phyloP scores from a whole-genome alignment of 75 land plant genomes.

The Pseudotsuga menziesii region DNA sequence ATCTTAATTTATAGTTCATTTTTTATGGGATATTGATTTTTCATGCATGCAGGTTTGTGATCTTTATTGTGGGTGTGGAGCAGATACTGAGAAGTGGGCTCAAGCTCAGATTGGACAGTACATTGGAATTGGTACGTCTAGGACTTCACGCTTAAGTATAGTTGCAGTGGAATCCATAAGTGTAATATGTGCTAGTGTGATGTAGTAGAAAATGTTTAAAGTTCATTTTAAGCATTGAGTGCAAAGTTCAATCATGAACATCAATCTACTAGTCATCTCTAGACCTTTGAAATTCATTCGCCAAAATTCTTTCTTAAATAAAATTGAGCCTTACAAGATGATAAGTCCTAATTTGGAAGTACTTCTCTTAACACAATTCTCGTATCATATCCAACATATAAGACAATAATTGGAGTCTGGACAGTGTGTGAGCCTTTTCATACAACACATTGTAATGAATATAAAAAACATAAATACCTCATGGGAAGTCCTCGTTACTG shows the following conservation, averaged over 20 bases:
- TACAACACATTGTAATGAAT: too few species aligned
- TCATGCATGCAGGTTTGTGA: slow-evolving; percentile 40
- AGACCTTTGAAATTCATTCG: too few species aligned
- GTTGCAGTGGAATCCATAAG: neutral
- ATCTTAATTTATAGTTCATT: too few species aligned
- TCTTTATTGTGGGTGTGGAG: slow-evolving; percentile 46
- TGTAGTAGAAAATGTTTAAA: neutral
- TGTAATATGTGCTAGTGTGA: neutral
- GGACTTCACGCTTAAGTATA: neutral
- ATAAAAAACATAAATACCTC: too few species aligned
- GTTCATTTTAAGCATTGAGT: neutral
- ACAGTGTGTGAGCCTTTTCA: too few species aligned
- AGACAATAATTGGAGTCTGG: too few species aligned
- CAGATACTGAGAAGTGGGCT: slow-evolving; percentile 43
- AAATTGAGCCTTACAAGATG: too few species aligned
- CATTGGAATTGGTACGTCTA: slow-evolving; percentile 38
- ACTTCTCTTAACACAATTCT: too few species aligned
- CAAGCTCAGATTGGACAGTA: slow-evolving; percentile 43
- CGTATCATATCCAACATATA: too few species aligned
- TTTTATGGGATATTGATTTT: neutral
- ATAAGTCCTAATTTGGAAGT: too few species aligned
- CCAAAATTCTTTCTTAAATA: too few species aligned
- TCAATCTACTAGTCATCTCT: neutral
- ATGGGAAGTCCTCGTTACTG: too few species aligned
- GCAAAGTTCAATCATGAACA: neutral